Base-by-base conservation (phyloP, 1,139 yeast species). In the Sporopachydermia cereana region DNA sequence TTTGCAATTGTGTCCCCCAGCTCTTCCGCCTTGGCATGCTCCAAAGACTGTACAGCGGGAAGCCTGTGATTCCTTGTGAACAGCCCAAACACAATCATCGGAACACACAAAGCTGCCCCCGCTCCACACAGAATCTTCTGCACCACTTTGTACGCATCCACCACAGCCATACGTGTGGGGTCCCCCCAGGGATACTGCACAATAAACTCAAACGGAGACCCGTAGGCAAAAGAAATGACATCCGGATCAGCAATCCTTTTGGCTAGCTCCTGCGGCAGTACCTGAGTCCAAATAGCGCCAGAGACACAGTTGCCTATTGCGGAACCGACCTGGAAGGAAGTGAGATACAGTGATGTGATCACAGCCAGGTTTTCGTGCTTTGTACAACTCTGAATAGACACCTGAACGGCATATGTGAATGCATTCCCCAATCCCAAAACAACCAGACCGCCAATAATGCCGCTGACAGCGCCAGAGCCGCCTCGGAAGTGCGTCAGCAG, bases 371-470 rank as follows among this genome's bases (percentile, higher is more conserved):
- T 71, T 49, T 67, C 72, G 55, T 72, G 77, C 42, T 73, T 71
- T 24, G 81, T 75, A 47, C 73, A 71, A 1, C 84, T 62, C 54
- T 78, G 79, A 50, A 80, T 72, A 16, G 84, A 74, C 3, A 77
- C 81, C 54, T 76, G 83, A 17, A 78, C 71, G 25, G 84, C 74
- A 57, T 79, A 79, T 20, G 84, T 76, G 64, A 79, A 79, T 7
- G 84, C 83, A 43, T 84, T 82, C 54, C 86, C 85, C 46, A 82
- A 66, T 59, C 89, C 91, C 64, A 80, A 67, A 30, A 80, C 62
- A 57, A 79, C 74, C 53, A 77, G 68, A 23, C 79, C 75, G 36
- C 84, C 89, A 57, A 82, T 77, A 47, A 81, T 69, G 52, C 89
- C 89, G 34, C 65, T 51, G 47, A 68, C 66, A 30, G 76, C 57